Conservation (phyloP, 495 filamentous ascomycete species). For the Podospora pseudocomata region DNA sequence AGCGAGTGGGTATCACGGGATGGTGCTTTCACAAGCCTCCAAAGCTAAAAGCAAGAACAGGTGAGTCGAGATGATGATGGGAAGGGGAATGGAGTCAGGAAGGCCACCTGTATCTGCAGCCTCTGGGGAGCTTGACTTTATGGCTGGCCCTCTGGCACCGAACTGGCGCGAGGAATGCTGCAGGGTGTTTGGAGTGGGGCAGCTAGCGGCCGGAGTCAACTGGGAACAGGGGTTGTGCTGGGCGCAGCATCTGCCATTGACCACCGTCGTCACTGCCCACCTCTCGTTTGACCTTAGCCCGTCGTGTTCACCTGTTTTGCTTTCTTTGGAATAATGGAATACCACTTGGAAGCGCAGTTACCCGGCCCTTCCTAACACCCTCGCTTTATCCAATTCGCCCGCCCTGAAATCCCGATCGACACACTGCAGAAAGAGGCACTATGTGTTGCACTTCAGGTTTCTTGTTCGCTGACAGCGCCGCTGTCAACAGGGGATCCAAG, state of each 20-base stretch:
- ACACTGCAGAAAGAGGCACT: background rate
- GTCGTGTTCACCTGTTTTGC: background rate
- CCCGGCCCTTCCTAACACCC: background rate
- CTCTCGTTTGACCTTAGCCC: background rate
- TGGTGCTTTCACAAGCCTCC: constrained; percentile 1
- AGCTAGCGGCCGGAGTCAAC: constrained; percentile 6
- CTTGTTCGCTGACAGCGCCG: constrained; percentile 3
- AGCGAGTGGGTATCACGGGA: background rate
- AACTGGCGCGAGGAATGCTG: constrained; percentile 17
- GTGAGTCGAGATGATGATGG: constrained; percentile 6
- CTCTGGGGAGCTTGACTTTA: constrained; percentile 26
- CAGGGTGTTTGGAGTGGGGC: constrained; percentile 16
- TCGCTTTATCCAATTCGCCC: background rate
- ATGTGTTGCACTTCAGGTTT: background rate
- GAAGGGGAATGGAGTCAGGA: constrained; percentile 13
- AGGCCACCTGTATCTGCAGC: constrained; percentile 7
- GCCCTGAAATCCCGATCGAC: background rate
- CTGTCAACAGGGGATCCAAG: constrained; percentile 12
- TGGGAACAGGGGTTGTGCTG: constrained; percentile 7
- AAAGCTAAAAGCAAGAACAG: background rate
- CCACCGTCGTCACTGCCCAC: constrained; percentile 10
- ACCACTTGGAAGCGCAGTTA: background rate
- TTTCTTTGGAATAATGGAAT: background rate
- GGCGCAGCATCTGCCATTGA: constrained; percentile 7
- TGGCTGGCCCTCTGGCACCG: constrained; percentile 14